A percentile compares a stretch with the other conserved stretches of the same genome.
These are phyloP conservation scores for Fraxinus albicans DNA, from an alignment of 305 asterid genomes.

Conservation along the genomic window DNA sequence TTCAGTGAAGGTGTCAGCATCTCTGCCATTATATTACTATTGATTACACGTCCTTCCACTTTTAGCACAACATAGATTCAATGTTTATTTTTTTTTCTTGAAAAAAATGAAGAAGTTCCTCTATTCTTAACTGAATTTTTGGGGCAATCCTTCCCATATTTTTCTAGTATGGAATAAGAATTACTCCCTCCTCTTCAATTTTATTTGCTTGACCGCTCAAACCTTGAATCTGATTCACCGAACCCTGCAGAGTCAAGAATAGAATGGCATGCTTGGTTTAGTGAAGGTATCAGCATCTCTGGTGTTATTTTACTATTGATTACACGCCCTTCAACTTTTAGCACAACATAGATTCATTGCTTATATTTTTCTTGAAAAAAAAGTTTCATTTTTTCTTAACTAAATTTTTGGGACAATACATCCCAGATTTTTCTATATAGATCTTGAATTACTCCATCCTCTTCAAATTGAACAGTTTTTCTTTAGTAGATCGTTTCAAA, in stretches of 20 bases:
- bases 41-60: constrained; percentile 13
- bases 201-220: not conserved
- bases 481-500: not conserved
- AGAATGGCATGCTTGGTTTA: constrained; percentile 88
- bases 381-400: not conserved
- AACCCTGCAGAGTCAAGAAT: constrained; percentile 67
- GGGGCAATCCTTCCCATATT: not conserved
- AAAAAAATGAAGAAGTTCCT: not conserved
- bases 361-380: not conserved
- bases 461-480: not conserved
- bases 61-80: not conserved
- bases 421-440: not conserved
- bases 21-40: constrained; percentile 24
- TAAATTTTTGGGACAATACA: not conserved
- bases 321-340: not conserved
- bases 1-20: constrained; percentile 72
- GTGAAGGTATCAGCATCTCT: constrained; percentile 61
- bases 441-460: not conserved
- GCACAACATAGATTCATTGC: not conserved
- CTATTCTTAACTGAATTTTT: not conserved
- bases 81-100: not conserved
- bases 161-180: not conserved
- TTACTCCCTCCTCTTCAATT: not conserved
- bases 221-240: not conserved
- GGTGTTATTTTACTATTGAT: constrained; percentile 19